These are phyloP conservation scores for Tanacetum coccineum DNA, from an alignment of 129 eudicot genomes.

Conservation along the genomic window DNA sequence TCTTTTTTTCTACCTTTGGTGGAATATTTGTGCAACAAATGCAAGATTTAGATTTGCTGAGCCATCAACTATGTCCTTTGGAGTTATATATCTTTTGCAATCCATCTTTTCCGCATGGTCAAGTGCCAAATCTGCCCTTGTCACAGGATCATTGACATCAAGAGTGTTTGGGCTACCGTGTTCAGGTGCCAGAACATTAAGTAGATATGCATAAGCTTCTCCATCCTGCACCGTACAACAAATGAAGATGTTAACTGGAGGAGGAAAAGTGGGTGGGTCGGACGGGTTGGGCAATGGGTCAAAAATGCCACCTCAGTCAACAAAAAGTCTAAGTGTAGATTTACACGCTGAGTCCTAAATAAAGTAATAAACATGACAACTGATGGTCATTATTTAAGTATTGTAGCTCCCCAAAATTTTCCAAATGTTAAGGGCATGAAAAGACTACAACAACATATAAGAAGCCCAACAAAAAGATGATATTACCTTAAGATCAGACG, in stretches of 20 bases:
- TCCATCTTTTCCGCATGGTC: conserved; percentile 93
- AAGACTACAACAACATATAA: background rate
- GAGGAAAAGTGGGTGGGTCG: background rate
- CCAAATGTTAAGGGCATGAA: conserved; percentile 8
- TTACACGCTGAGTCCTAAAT: too few relatives aligned
- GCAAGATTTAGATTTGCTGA: conserved; percentile 84
- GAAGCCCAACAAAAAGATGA: background rate
- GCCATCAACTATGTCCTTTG: conserved; percentile 82
- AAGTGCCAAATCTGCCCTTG: conserved; percentile 89
- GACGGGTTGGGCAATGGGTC: background rate
- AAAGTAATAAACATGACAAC: background rate
- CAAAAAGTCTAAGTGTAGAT: background rate
- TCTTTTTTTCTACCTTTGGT: conserved; percentile 61
- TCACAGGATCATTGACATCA: conserved; percentile 74
- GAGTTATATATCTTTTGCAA: conserved; percentile 83
- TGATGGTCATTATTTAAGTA: background rate
- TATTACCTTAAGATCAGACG: conserved; percentile 82
- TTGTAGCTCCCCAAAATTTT: background rate
- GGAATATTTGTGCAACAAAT: conserved; percentile 94
- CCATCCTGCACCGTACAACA: conserved; percentile 56
- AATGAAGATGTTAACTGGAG: background rate
- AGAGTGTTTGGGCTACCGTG: conserved; percentile 76
- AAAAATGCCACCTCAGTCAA: background rate
- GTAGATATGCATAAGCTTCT: conserved; percentile 93
- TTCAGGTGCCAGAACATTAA: conserved; percentile 98